Evolutionary conservation across 192 early-diverging fungal genomes (phyloP).

Genomic region (Obelidium mucronatum): DNA sequence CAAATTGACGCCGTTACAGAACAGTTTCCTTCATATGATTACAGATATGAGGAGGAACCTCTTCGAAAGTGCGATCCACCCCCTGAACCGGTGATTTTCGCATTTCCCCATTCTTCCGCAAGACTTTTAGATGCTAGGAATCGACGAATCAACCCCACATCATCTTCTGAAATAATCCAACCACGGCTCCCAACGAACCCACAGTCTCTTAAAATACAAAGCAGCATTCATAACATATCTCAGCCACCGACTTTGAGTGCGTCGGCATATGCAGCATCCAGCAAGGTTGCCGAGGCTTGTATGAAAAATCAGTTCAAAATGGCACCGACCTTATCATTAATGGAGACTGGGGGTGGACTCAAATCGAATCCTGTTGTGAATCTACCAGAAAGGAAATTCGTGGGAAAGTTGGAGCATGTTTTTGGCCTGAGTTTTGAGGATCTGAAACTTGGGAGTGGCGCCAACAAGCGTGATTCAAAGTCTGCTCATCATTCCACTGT

Average conservation of each 20-base stretch:
- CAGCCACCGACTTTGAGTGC: slow-evolving; percentile 13
- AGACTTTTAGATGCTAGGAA: slow-evolving; percentile 29
- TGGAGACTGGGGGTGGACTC: background rate
- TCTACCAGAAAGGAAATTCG: slow-evolving; percentile 1
- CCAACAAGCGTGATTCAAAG: background rate
- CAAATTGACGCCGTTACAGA: no score
- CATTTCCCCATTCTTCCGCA: slow-evolving; percentile 21
- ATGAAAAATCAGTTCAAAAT: slow-evolving; percentile 31
- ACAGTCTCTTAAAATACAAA: slow-evolving; percentile 27
- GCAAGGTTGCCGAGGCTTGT: slow-evolving; percentile 27
- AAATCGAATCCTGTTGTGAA: slow-evolving; percentile 24
- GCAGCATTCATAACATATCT: slow-evolving; percentile 22
- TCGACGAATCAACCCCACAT: slow-evolving; percentile 17
- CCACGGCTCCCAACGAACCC: slow-evolving; percentile 21
- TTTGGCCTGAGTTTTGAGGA: slow-evolving; percentile 6
- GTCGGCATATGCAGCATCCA: background rate
- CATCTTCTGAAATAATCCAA: slow-evolving; percentile 16
- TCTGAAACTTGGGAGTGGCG: background rate
- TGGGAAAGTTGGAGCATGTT: slow-evolving; percentile 19
- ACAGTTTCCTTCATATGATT: no score
- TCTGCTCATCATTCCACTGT: no score
- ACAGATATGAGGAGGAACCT: background rate
- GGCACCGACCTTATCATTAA: slow-evolving; percentile 16
- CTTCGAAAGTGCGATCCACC: slow-evolving; percentile 21
- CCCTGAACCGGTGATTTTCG: slow-evolving; percentile 1